Percentiles rank a stretch among this genome's conserved stretches.
phyloP scores from a whole-genome alignment of 768 basidiomycete species.

The Mycena filopes region DNA sequence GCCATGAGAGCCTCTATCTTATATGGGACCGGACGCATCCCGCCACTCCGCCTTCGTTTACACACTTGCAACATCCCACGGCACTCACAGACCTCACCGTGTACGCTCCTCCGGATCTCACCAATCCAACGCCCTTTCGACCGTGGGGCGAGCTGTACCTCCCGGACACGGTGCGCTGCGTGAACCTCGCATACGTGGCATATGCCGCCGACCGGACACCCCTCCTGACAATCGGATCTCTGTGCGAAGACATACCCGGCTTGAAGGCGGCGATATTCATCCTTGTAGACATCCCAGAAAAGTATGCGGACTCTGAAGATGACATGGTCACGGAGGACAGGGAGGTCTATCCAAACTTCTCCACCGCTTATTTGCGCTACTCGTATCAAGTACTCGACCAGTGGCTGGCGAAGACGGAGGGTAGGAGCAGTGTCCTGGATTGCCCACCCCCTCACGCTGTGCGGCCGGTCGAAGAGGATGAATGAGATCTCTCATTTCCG shows the following conservation, averaged over 20 bases:
- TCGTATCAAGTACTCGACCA: slow-evolving; percentile 15
- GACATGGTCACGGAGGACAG: slow-evolving; percentile 3
- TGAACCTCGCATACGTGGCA: slow-evolving; percentile 15
- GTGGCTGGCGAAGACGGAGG: slow-evolving; percentile 20
- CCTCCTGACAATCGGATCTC: neutral
- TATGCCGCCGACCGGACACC: slow-evolving; percentile 17
- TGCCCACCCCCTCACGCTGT: slow-evolving; percentile 3
- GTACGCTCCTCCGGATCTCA: slow-evolving; percentile 1
- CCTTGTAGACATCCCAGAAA: neutral
- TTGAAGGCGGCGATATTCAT: neutral
- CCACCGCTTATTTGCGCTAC: neutral
- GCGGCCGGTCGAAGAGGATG: no score
- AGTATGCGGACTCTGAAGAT: neutral
- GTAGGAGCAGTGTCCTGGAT: slow-evolving; percentile 2
- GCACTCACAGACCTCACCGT: slow-evolving; percentile 14
- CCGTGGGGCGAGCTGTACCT: neutral
- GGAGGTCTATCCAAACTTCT: slow-evolving; percentile 13
- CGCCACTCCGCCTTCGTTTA: neutral
- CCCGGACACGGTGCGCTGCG: slow-evolving; percentile 6
- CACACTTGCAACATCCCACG: slow-evolving; percentile 1
- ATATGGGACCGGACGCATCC: neutral
- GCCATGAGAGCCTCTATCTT: slow-evolving; percentile 14
- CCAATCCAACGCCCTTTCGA: neutral
- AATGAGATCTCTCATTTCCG: no score
- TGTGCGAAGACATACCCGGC: slow-evolving; percentile 5